Conservation (phyloP, 148 eudicot genomes). For the Rhododendron williamsianum region DNA sequence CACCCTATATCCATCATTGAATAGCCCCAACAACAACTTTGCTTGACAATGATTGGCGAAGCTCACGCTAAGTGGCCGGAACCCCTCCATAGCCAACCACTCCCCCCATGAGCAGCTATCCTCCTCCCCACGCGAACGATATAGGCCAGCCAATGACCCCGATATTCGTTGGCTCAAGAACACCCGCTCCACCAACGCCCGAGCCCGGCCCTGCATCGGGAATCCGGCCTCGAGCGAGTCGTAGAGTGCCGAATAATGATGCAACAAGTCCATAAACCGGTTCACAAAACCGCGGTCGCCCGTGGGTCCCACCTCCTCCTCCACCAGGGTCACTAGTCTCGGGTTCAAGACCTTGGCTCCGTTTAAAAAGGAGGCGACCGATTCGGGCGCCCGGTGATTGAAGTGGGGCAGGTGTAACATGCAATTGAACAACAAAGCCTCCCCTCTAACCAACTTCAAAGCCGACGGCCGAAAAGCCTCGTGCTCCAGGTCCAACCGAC, state of each 20-base stretch:
- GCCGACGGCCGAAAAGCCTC: conserved; percentile 31
- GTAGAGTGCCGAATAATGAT: conserved; percentile 41
- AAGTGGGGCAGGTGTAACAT: conserved; percentile 47
- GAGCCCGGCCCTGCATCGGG: conserved; percentile 43
- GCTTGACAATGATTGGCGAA: conserved; percentile 59
- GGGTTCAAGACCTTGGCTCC: conserved; percentile 38
- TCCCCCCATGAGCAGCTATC: conserved; percentile 31
- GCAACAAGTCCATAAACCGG: conserved; percentile 41
- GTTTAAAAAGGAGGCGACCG: conserved; percentile 36
- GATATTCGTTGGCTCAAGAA: conserved; percentile 37
- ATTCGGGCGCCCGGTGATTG: conserved; percentile 28
- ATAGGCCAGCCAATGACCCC: conserved; percentile 36
- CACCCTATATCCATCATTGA: conserved; percentile 48
- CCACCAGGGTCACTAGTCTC: conserved; percentile 34
- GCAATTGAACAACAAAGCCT: conserved; percentile 39
- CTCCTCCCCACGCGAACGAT: conserved; percentile 18
- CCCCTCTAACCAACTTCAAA: conserved; percentile 41
- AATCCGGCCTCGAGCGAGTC: conserved; percentile 51
- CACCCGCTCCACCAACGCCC: conserved; percentile 44
- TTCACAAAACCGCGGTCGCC: conserved; percentile 25
- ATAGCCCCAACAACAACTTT: conserved; percentile 41
- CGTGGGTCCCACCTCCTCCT: conserved; percentile 33
- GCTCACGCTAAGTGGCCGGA: conserved; percentile 26
- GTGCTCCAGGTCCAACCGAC: conserved; percentile 27
- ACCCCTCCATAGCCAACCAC: conserved; percentile 30